Evolutionary conservation across 1,284 basidiomycete genomes (phyloP), one percentile per base, ranked within the genome.

Genomic region (Sporisorium graminicola): DNA sequence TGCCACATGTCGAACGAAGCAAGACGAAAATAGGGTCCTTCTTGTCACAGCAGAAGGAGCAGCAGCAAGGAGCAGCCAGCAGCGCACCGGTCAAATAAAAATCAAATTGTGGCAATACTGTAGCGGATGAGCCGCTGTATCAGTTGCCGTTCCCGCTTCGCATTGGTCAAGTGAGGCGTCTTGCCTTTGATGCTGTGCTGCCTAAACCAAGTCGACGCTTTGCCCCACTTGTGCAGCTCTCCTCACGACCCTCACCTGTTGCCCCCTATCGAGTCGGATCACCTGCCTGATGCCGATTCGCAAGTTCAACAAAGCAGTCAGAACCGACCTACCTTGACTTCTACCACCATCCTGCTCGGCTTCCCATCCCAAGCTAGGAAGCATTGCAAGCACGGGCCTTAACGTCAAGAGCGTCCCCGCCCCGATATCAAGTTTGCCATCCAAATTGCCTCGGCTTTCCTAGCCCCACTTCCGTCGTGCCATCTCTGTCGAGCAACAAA

Each of bases 401-500:
- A 40, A 5, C 16, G 7, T 40, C 37, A 8, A 18, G 37, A 18
- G 35, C 8, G 14, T 14, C 35, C 7, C 14, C 35, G 13, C 35
- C 35, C 35, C 35, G 10, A 10, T 24, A 29, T 50, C n/a, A 18
- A 18, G 16, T 22, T 13, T 20, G n/a, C 31, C n/a, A 47, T 5
- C 24, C 8, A 27, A 10, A 20, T 47, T n/a, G 14, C 10, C 51
- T 40, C 35, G 24, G 14, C 35, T 9, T 5, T 26, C 26, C 16
- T 22, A 5, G n/a, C 22, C 2, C 20, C 50, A 35, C 33, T 12
- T 12, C 33, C 52, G 35, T 50, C 20, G 57, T 66, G 58, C 58
- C 55, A 9, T 53, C 65, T n/a, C 42, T 67, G 16, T 52, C 65
- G 2, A 50, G 37, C 46, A 43, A 26, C 47, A 57, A 62, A 40